A percentile compares a stretch with the other conserved stretches of the same genome.
Conservation (phyloP, 176 grass and related monocot species). For the Oryza glaberrima region DNA sequence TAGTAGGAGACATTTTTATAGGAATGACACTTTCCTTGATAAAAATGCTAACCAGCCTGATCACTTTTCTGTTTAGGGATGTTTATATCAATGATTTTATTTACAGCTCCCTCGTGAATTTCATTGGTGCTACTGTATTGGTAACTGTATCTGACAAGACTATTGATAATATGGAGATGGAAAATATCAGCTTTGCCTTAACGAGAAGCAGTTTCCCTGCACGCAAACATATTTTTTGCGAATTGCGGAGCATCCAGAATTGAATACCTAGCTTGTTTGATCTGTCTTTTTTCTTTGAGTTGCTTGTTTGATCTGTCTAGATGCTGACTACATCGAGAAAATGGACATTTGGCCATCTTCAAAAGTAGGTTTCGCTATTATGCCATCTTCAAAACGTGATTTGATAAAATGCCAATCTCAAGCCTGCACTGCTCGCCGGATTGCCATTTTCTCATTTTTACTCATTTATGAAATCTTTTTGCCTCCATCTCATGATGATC, state of each 20-base stretch:
- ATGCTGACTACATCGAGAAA: too few relatives aligned
- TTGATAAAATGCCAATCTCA: too few relatives aligned
- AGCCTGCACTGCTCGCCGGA: too few relatives aligned
- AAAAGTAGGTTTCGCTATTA: too few relatives aligned
- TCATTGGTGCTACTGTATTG: constrained; percentile 19
- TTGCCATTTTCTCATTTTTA: too few relatives aligned
- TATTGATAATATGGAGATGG: constrained; percentile 19
- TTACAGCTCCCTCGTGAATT: constrained; percentile 1
- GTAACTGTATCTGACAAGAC: constrained; percentile 28
- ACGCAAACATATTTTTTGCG: constrained; percentile 14
- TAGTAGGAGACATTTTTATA: neutral
- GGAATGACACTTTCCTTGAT: neutral
- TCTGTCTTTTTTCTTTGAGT: too few relatives aligned
- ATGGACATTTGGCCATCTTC: too few relatives aligned
- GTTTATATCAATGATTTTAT: constrained; percentile 28
- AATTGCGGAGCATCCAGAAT: constrained; percentile 31
- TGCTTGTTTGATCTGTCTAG: neutral
- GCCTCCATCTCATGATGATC: too few relatives aligned
- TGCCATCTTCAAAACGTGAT: too few relatives aligned
- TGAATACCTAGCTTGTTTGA: constrained; percentile 26
- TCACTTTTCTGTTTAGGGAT: constrained; percentile 47
- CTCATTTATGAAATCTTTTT: too few relatives aligned
- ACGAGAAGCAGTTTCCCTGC: constrained; percentile 37
- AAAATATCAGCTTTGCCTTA: constrained; percentile 30
- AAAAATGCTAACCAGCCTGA: constrained; percentile 18